phyloP scores from a whole-genome alignment of 1,284 basidiomycete species.

The Tilletia setariae region DNA sequence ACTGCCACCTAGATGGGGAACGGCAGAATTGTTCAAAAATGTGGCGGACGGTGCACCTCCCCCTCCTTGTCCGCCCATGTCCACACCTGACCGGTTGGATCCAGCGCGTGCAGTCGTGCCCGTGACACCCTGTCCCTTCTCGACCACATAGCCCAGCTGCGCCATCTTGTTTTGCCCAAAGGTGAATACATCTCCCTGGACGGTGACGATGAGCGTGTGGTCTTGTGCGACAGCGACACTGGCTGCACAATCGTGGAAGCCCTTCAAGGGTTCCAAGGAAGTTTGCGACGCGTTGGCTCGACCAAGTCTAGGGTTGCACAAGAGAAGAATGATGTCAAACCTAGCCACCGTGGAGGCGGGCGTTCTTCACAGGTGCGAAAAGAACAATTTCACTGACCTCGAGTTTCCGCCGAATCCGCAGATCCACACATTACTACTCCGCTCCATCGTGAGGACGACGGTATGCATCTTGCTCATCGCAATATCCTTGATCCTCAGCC shows the following conservation, averaged over 20 bases:
- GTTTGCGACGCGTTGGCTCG: constrained; percentile 76
- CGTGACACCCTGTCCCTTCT: constrained; percentile 56
- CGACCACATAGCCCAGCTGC: constrained; percentile 76
- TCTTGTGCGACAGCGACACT: constrained; percentile 82
- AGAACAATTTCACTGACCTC: constrained; percentile 25
- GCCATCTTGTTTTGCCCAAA: constrained; percentile 81
- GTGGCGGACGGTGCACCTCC: constrained; percentile 56
- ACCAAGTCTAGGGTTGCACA: constrained; percentile 67
- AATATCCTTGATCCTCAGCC: constrained; percentile 41
- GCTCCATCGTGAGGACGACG: constrained; percentile 45
- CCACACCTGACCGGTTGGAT: too few species aligned
- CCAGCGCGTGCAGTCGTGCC: constrained; percentile 29
- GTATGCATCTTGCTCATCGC: constrained; percentile 49
- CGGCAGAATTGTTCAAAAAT: constrained; percentile 17
- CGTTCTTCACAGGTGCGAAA: constrained; percentile 50
- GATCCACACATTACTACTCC: constrained; percentile 47
- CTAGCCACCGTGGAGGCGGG: too few species aligned
- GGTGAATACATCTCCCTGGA: constrained; percentile 74
- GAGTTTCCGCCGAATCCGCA: constrained; percentile 46
- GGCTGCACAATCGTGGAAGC: constrained; percentile 60
- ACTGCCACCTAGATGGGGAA: constrained; percentile 5
- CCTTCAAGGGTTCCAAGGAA: constrained; percentile 64
- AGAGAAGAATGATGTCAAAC: constrained; percentile 61
- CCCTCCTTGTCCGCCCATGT: too few species aligned
- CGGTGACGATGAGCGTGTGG: constrained; percentile 82